A percentile compares a stretch with the other conserved stretches of the same genome.
These are phyloP conservation scores for Leptographium lundbergii DNA, from an alignment of 2,329 filamentous ascomycete genomes.

Conservation along the genomic window DNA sequence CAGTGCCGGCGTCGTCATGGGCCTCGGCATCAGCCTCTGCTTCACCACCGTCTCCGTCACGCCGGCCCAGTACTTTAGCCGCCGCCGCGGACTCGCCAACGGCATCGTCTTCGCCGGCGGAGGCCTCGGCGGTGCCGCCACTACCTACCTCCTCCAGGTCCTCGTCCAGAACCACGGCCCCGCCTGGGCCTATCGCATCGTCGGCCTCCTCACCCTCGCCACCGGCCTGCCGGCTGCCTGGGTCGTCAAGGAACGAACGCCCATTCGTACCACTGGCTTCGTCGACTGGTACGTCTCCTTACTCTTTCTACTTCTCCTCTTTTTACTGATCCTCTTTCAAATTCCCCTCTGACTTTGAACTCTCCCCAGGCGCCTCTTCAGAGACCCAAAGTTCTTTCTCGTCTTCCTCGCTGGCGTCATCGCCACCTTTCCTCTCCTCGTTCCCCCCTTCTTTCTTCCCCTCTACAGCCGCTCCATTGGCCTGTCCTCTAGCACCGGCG, in stretches of 20 bases:
- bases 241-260: slow-evolving; percentile 34
- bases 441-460: slow-evolving; percentile 49
- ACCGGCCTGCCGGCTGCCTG: slow-evolving; percentile 44
- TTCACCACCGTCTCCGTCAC: slow-evolving; percentile 30
- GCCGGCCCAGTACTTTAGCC: slow-evolving; percentile 34
- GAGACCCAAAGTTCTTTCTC: slow-evolving; percentile 34
- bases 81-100: slow-evolving; percentile 32
- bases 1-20: slow-evolving; percentile 24
- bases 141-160: slow-evolving; percentile 27
- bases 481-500: slow-evolving; percentile 37
- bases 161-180: slow-evolving; percentile 28
- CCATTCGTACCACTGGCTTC: slow-evolving; percentile 24
- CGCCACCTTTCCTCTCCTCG: slow-evolving; percentile 46
- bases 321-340: no score
- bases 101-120: slow-evolving; percentile 31
- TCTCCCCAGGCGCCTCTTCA: slow-evolving; percentile 29
- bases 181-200: slow-evolving; percentile 38
- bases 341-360: not conserved
- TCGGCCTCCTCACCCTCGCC: slow-evolving; percentile 36
- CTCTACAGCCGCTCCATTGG: slow-evolving; percentile 42
- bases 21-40: slow-evolving; percentile 18
- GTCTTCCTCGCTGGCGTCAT: slow-evolving; percentile 42
- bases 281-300: slow-evolving; percentile 29
- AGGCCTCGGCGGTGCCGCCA: slow-evolving; percentile 34
- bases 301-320: not conserved